Percentiles rank a stretch among this genome's conserved stretches.
These are phyloP conservation scores for Vararia minispora DNA, from an alignment of 768 basidiomycete species.

Conservation along the genomic window DNA sequence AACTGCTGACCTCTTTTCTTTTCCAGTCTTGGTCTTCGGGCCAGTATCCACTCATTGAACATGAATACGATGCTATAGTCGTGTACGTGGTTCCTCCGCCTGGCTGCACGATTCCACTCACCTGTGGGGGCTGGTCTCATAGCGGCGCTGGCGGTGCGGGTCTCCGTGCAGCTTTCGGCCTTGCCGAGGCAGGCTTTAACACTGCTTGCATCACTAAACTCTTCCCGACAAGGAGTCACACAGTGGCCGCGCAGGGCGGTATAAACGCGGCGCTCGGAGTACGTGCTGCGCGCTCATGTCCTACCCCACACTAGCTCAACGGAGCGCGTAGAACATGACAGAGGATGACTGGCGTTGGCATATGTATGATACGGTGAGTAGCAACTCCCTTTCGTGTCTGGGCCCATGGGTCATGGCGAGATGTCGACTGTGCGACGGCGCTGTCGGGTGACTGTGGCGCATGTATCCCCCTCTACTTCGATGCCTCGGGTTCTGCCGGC, in stretches of 20 bases:
- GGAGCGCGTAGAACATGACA: conserved; percentile 73
- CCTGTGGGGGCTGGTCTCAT: conserved; percentile 4
- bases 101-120: background rate
- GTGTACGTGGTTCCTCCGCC: conserved; percentile 50
- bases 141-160: conserved; percentile 98
- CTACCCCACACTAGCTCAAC: conserved; percentile 1
- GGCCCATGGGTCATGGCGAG: too few species aligned
- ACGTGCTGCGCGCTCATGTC: conserved; percentile 20
- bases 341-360: conserved; percentile 99
- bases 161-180: conserved; percentile 94
- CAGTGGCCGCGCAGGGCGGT: conserved; percentile 95
- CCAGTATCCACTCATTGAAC: conserved; percentile 95
- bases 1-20: conserved; percentile 6
- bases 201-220: conserved; percentile 99
- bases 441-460: too few species aligned
- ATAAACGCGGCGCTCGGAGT: conserved; percentile 97
- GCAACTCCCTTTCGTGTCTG: too few species aligned
- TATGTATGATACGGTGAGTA: conserved; percentile 87
- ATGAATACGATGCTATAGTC: conserved; percentile 97
- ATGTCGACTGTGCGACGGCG: too few species aligned
- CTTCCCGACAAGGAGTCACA: conserved; percentile 97
- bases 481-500: too few species aligned
- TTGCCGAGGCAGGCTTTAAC: conserved; percentile 96
- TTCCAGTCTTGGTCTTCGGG: conserved; percentile 65
- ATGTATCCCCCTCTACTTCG: too few species aligned